Evolutionary conservation across 768 basidiomycete genomes (phyloP), one percentile per base, ranked within the genome.

Genomic region (Asterophora parasitica): DNA sequence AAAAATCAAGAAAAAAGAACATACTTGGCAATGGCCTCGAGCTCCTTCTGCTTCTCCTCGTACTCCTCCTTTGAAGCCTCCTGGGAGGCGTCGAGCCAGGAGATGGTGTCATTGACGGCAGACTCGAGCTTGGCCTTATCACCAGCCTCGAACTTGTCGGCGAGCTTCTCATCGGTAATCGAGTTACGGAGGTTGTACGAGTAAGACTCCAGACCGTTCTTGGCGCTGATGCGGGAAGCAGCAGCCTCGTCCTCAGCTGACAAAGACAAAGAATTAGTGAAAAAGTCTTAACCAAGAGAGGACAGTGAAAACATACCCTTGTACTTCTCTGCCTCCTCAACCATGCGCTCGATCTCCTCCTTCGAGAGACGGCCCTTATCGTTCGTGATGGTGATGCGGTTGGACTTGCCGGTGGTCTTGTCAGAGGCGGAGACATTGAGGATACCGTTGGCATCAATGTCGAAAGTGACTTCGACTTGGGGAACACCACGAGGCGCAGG

Each of bases 261-360:
- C 51, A 49, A 7, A 27, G 4, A 31, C 10, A 19, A 3, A 23
- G 15, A 28, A 19, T 49, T 42, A 36, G n/a, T 42, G 34, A 45
- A 34, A 32, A 43, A n/a, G n/a, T n/a, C n/a, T n/a, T n/a, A n/a
- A n/a, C n/a, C n/a, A n/a, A n/a, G n/a, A n/a, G n/a, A n/a, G n/a
- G n/a, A n/a, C n/a, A n/a, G n/a, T 33, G 26, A 39, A 19, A n/a
- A 61, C 78, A 59, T 67, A 79, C 82, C 73, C 71, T 86, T 92
- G 78, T 92, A 94, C 65, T 83, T 83, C 81, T 95, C 93, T 46
- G 94, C 94, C 65, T 96, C 94, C 51, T 68, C 64, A 36, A 97
- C 91, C 94, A 98, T 98, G 65, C 92, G 88, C 68, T 98, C 94
- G 53, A 97, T 97, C 65, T 97, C 94, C 69, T 97, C 94, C 74